Conservation (phyloP, 2,329 filamentous ascomycete genomes). For the Alternaria ventricosa region DNA sequence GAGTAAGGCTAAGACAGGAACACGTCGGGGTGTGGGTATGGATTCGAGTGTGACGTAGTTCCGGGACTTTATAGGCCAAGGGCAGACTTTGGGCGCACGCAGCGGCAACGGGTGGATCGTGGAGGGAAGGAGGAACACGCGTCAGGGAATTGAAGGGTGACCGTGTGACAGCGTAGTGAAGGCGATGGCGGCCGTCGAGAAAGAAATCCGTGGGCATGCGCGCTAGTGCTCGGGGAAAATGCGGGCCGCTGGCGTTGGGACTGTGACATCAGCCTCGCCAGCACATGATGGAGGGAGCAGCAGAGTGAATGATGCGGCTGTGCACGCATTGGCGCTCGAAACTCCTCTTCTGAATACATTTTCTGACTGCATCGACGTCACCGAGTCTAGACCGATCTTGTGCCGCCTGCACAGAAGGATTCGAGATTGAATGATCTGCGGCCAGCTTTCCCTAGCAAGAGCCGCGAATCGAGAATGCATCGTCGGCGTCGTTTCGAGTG, state of each 20-base stretch:
- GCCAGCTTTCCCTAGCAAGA: neutral
- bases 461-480: neutral
- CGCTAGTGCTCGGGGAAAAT: conserved; percentile 31
- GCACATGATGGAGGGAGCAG: neutral
- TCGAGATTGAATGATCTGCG: conserved; percentile 8
- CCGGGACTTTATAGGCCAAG: conserved; percentile 22
- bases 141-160: conserved; percentile 29
- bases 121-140: conserved; percentile 22
- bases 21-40: conserved; percentile 33
- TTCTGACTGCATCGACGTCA: neutral
- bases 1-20: conserved; percentile 37
- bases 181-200: conserved; percentile 15
- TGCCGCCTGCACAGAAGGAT: neutral
- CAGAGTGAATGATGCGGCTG: neutral
- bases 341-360: neutral
- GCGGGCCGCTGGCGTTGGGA: conserved; percentile 23
- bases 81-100: conserved; percentile 42
- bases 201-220: conserved; percentile 28
- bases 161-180: conserved; percentile 28
- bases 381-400: neutral
- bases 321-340: neutral
- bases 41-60: conserved; percentile 36
- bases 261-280: conserved; percentile 15
- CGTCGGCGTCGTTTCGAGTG: neutral
- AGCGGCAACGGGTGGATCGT: conserved; percentile 34